Evolutionary conservation across 1,284 basidiomycete species (phyloP).

Genomic region (Trametes pubescens): DNA sequence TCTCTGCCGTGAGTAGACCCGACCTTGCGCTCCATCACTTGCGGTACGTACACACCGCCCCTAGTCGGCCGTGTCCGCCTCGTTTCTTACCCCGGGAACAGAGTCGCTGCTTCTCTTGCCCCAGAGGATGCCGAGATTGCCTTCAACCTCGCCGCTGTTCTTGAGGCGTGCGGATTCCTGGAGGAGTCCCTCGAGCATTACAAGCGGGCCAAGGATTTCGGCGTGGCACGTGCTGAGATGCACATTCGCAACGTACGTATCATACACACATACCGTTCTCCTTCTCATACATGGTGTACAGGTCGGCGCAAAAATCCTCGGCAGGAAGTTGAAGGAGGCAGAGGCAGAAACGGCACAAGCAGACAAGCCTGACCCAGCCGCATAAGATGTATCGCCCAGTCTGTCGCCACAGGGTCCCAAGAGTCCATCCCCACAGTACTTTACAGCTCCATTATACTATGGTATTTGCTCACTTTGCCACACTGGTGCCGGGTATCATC

Average conservation of each 20-base stretch:
- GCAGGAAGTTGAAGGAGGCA: conserved; percentile 64
- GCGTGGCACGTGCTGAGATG: conserved; percentile 87
- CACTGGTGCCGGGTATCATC: not conserved
- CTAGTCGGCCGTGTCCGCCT: conserved; percentile 7
- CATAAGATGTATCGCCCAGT: not conserved
- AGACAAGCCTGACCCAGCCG: conserved; percentile 29
- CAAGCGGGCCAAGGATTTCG: conserved; percentile 78
- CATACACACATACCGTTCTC: conserved; percentile 18
- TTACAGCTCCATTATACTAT: not conserved
- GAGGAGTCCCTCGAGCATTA: conserved; percentile 86
- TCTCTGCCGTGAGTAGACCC: conserved; percentile 84
- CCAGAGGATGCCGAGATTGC: conserved; percentile 96
- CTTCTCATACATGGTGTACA: conserved; percentile 39
- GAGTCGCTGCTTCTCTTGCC: conserved; percentile 84
- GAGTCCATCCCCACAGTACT: not conserved
- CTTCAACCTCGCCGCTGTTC: conserved; percentile 91
- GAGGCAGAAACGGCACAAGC: conserved; percentile 34
- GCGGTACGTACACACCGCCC: conserved; percentile 58
- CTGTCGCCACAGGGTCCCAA: not conserved
- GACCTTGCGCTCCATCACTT: conserved; percentile 92
- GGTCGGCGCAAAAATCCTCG: conserved; percentile 85
- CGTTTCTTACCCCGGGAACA: conserved; percentile 43
- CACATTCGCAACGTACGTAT: conserved; percentile 83
- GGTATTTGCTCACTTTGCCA: not conserved
- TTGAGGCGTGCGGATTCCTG: conserved; percentile 84